phyloP scores from a whole-genome alignment of 805 yeast genomes.

The Candida maesae region DNA sequence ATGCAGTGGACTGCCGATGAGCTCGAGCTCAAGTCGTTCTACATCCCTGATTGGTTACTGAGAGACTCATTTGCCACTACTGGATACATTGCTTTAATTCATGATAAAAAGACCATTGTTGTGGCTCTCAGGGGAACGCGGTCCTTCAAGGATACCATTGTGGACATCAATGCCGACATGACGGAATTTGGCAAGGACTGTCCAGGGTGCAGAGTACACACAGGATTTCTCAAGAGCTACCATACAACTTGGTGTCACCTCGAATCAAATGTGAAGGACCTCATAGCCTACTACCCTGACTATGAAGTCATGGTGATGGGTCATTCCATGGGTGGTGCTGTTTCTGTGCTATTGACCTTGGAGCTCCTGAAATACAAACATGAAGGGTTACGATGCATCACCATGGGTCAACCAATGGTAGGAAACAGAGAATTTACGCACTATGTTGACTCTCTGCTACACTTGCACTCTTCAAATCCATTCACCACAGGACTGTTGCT shows the following conservation, averaged over 20 bases:
- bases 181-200: slow-evolving; percentile 12
- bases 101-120: slow-evolving; percentile 9
- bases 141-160: slow-evolving; percentile 25
- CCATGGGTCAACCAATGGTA: slow-evolving; percentile 29
- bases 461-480: not conserved
- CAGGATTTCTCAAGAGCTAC: slow-evolving; percentile 21
- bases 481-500: slow-evolving; percentile 10
- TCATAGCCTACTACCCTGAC: slow-evolving; percentile 1
- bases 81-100: slow-evolving; percentile 25
- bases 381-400: slow-evolving; percentile 5
- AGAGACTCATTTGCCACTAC: slow-evolving; percentile 18
- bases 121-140: slow-evolving; percentile 25
- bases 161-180: slow-evolving; percentile 27
- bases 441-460: slow-evolving; percentile 13
- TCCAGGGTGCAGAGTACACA: slow-evolving; percentile 22
- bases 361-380: slow-evolving; percentile 8
- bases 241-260: slow-evolving; percentile 14
- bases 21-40: slow-evolving; percentile 2
- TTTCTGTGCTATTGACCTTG: slow-evolving; percentile 18
- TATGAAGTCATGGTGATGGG: slow-evolving; percentile 22
- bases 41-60: not conserved
- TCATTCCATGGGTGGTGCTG: slow-evolving; percentile 29
- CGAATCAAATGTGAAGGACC: not conserved
- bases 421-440: slow-evolving; percentile 20
- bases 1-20: slow-evolving; percentile 26